Evolutionary conservation across 1,284 basidiomycete species (phyloP).

Genomic region (Calocybe gambosa): DNA sequence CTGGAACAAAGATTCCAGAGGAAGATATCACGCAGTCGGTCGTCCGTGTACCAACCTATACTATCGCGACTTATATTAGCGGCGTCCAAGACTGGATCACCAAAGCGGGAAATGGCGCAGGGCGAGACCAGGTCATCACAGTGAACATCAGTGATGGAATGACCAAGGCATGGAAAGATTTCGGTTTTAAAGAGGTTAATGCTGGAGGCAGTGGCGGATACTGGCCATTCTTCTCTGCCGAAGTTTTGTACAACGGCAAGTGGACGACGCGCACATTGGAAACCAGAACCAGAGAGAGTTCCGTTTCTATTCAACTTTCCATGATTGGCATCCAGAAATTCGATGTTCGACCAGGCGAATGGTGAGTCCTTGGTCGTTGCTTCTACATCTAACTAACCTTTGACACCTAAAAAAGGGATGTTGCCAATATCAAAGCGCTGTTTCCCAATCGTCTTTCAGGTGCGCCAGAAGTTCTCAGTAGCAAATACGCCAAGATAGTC

Average conservation of each 20-base stretch:
- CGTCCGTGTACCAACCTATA: not conserved
- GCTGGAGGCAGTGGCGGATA: slow-evolving; percentile 1
- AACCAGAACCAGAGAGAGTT: slow-evolving; percentile 1
- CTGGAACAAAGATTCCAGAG: not conserved
- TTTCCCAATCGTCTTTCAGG: not conserved
- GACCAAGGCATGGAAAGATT: slow-evolving; percentile 1
- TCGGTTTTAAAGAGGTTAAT: not conserved
- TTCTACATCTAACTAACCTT: not conserved
- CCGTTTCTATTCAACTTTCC: not conserved
- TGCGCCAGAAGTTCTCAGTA: not conserved
- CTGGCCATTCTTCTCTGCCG: slow-evolving; percentile 5
- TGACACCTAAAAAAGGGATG: not conserved
- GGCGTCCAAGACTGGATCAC: not conserved
- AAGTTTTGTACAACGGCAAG: not conserved
- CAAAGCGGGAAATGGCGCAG: not conserved
- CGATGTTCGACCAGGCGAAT: not conserved
- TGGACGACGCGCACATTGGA: not conserved
- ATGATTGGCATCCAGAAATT: not conserved
- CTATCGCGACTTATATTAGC: not conserved
- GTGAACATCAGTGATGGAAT: not conserved
- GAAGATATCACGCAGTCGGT: not conserved
- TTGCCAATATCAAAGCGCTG: not conserved
- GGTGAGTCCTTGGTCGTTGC: not conserved
- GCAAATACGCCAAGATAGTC: not conserved
- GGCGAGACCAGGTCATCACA: not conserved